Evolutionary conservation across 73 alveolate species (phyloP), one percentile per base, ranked within the genome.

Genomic region (Paramecium pentaurelia): DNA sequence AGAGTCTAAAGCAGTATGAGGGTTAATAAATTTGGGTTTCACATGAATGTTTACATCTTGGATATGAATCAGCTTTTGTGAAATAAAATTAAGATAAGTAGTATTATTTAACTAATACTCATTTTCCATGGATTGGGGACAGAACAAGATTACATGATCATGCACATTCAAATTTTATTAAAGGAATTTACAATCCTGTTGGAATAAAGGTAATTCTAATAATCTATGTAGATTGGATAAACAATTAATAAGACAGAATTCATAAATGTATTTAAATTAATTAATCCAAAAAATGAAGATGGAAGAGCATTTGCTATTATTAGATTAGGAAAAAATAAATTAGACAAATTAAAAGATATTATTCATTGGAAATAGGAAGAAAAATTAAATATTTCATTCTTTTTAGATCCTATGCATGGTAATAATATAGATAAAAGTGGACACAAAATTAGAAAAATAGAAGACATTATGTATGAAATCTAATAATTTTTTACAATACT

Each of bases 321-420:
- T 16, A 38, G 96, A 49, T 38, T 93, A 37, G 96, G 96, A 9
- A 80, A 45, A 18, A 84, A 44, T 12, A 93, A 93, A 18, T 71
- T 88, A 9, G 44, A 38, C 8, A 60, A 60, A 9, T 86, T 93
- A 16, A 92, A 89, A 12, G 44, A 59, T 20, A 51, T 93, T 9
- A 42, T 93, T 20, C 25, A 60, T n/a, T 86, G 77, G 38, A 64
- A 90, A 42, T 70, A 75, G 20, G 64, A 91, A 37, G 83, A 83
- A 28, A 85, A 92, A 32, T 70, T 93, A 20, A 93, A 93, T 51
- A 93, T 92, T 34, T 38, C 85, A 60, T 93, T 77, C 85, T 89
- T 86, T 27, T 42, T 87, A 28, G 96, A 93, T 71, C 95, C 96
- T 30, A 93, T 93, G 93, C 96, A 93, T 45, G 96, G 96, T 30